Percentiles rank a stretch among this genome's conserved stretches.
Conservation (phyloP, 2,329 filamentous ascomycete genomes). For the Apiospora sp. region DNA sequence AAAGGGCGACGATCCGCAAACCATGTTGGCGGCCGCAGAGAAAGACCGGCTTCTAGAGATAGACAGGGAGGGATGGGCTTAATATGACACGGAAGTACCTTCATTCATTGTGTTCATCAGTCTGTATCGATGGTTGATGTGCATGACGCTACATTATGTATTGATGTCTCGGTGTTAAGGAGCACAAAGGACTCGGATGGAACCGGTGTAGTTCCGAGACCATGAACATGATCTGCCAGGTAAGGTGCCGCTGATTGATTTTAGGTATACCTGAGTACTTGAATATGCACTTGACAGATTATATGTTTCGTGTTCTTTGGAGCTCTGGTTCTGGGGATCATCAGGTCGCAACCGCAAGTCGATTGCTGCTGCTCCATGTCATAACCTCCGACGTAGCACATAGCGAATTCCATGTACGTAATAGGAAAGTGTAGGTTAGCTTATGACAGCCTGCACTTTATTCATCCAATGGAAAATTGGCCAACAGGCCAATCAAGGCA, state of each 20-base stretch:
- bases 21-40: not conserved
- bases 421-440: not conserved
- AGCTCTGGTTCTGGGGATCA: not conserved
- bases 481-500: not conserved
- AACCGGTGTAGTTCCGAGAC: slow-evolving; percentile 14
- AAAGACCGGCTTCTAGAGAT: not conserved
- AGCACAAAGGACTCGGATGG: slow-evolving; percentile 1
- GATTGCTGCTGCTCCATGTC: not conserved
- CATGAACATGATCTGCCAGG: not conserved
- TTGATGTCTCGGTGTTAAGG: not conserved
- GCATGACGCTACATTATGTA: not conserved
- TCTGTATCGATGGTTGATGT: not conserved
- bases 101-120: not conserved
- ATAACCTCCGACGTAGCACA: too few species aligned
- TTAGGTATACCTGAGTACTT: not conserved
- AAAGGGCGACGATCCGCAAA: not conserved
- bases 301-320: not conserved
- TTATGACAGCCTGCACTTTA: slow-evolving; percentile 4
- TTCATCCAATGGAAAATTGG: not conserved
- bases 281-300: not conserved
- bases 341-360: not conserved
- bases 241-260: not conserved
- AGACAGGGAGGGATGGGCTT: not conserved
- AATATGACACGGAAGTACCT: not conserved
- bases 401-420: not conserved